Evolutionary conservation across 768 basidiomycete species (phyloP).

Genomic region (Lentinula lateritia): DNA sequence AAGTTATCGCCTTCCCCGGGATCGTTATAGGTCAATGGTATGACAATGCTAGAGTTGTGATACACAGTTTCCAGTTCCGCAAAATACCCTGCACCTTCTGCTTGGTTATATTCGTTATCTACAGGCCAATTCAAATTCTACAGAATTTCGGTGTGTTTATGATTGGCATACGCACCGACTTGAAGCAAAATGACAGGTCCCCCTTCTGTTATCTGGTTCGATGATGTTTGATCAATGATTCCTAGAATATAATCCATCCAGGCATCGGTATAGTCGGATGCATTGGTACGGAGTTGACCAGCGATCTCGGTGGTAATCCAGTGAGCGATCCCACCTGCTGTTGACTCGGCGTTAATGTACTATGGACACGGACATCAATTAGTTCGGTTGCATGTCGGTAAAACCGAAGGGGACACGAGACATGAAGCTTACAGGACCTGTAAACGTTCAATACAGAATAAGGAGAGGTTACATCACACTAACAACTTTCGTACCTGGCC

Average conservation of each 20-base stretch:
- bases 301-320: conserved; percentile 55
- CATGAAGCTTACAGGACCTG: conserved; percentile 32
- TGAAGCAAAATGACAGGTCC: conserved; percentile 69
- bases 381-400: not conserved
- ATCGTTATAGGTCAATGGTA: conserved; percentile 75
- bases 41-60: conserved; percentile 49
- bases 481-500: conserved; percentile 53
- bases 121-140: not conserved
- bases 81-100: conserved; percentile 49
- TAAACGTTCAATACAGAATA: not conserved
- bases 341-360: conserved; percentile 69
- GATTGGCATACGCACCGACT: not conserved
- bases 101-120: conserved; percentile 78
- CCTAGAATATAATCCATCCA: conserved; percentile 71
- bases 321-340: conserved; percentile 50
- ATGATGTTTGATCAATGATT: conserved; percentile 52
- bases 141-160: not conserved
- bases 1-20: conserved; percentile 53
- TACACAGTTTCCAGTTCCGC: conserved; percentile 53
- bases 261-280: conserved; percentile 59
- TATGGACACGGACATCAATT: conserved; percentile 12
- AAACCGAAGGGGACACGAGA: not conserved
- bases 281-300: conserved; percentile 68
- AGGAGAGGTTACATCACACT: not conserved
- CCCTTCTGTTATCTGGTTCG: conserved; percentile 65